Base-by-base conservation (phyloP, 169 alveolate genomes). In the Cryptosporidium parvum region DNA sequence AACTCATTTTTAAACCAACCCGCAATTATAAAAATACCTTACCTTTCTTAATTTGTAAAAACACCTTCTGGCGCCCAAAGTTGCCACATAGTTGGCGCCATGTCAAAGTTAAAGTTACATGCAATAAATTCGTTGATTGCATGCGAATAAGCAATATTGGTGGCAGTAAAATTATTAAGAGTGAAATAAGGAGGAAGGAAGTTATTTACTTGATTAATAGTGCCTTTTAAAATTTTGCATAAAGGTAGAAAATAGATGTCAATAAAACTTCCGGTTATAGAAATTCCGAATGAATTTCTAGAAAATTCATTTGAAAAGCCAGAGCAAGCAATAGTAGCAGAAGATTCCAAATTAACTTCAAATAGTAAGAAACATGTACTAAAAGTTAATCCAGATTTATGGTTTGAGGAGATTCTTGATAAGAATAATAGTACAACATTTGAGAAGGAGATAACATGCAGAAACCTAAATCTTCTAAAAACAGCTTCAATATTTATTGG, bases 381-480 rank as follows among this genome's bases (percentile, higher is more conserved):
- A 39, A 80, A 48, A 48, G 67, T 80, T 18, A 80, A 80, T 51
- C 89, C 89, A 7, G 89, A 80, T 80, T 31, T 80, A 23, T 80
- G 89, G 89, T 80, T 80, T 80, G 80, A 80, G 37, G 89, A 80
- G 45, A 21, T 62, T 10, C 39, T 80, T 7, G 89, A 80, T 62
- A 80, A 80, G 56, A 80, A 39, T 9, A 80, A 80, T 37, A 59
- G 89, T 62, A 70, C 73, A 48, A 80, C 80, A 7, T 80, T 44
- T 62, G 89, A 80, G 44, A 80, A 39, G 44, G 89, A 80, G 35
- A 62, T 80, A 42, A 80, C 89, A 33, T 80, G 89, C 56, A 80
- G 89, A 62, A 80, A 80, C 51, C 42, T 80, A 39, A 80, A 67
- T 45, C 70, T 80, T 12, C 26, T 80, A 48, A 59, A 44, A 48